Evolutionary conservation across 441 rosid species (phyloP), one percentile per base, ranked within the genome.

Genomic region (Populus hybrid): DNA sequence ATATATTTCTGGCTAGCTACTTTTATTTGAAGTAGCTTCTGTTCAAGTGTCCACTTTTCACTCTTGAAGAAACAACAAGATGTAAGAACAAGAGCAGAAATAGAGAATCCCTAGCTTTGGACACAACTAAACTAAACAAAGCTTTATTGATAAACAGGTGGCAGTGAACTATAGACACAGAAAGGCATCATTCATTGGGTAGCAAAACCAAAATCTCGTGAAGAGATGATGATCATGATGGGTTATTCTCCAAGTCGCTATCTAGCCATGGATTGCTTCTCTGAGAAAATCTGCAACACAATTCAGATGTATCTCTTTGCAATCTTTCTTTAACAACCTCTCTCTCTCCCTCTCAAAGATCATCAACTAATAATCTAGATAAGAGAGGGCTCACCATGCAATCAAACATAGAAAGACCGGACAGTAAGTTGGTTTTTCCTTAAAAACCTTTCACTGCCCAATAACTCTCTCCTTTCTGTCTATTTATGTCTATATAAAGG

Each of bases 201-300:
- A 79, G 86, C 84, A 81, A 87, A 87, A 88, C 76, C 66, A 76
- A 83, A 80, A 80, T 86, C 88, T 88, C 89, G 86, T 86, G 90
- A 86, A 83, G 90, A 82, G 79, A 68, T 71, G 85, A 81, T 80
- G 88, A 88, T 84, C 85, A 87, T 85, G 92, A 88, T 85, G 89
- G 88, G 84, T 90, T 91, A 89, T 87, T 91, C 95, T 90, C 85
- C 82, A 84, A 83, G 91, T 90, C 95, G 72, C 93, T 90, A 80
- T 89, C 93, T 80, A 71, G 76, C 81, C 83, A 81, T 85, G 90
- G 89, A 87, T 89, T 81, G 81, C 86, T 85, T 82, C 78, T 84
- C 88, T 85, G 87, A 81, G 84, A 78, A 85, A 80, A 71, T 78
- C 87, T 87, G 86, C 78, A 72, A 79, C 77, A 69, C 67, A 84